Conservation (phyloP, 768 basidiomycete species). For the Podaxis sp. region DNA sequence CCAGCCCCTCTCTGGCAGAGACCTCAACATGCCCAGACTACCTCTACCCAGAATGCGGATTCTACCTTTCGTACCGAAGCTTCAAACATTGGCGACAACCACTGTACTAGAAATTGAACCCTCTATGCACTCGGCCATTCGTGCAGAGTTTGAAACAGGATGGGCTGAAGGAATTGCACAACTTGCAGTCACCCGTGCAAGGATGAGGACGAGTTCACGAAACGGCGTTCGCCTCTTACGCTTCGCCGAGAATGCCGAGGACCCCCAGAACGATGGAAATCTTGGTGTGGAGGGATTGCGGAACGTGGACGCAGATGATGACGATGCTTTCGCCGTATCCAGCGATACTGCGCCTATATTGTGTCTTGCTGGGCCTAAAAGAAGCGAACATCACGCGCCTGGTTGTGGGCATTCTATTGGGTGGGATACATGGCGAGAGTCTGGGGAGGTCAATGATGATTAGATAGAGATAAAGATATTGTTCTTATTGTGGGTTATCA, state of each 20-base stretch:
- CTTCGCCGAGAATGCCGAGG: slow-evolving; percentile 28
- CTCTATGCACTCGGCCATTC: slow-evolving; percentile 39
- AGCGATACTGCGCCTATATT: slow-evolving; percentile 30
- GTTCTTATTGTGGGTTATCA: neutral
- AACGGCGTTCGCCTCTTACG: slow-evolving; percentile 46
- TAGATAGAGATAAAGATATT: neutral
- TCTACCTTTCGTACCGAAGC: slow-evolving; percentile 49
- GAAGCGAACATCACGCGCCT: slow-evolving; percentile 27
- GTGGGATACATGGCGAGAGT: slow-evolving; percentile 32
- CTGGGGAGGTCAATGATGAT: slow-evolving; percentile 15
- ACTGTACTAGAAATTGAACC: slow-evolving; percentile 26
- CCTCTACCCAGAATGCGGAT: slow-evolving; percentile 46
- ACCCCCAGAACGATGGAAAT: slow-evolving; percentile 17
- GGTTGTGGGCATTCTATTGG: slow-evolving; percentile 42
- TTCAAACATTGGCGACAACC: slow-evolving; percentile 50
- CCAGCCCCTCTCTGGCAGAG: slow-evolving; percentile 12
- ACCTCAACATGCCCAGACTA: slow-evolving; percentile 12
- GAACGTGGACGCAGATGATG: slow-evolving; percentile 30
- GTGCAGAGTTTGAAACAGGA: slow-evolving; percentile 54
- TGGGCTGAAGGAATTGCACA: slow-evolving; percentile 61
- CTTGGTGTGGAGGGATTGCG: slow-evolving; percentile 35
- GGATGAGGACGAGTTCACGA: slow-evolving; percentile 44
- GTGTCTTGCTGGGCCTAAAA: slow-evolving; percentile 36
- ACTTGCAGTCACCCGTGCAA: slow-evolving; percentile 44
- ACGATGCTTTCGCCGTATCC: slow-evolving; percentile 24